Conservation (phyloP, 2,329 filamentous ascomycete species). For the Thielaviopsis ethacetica region DNA sequence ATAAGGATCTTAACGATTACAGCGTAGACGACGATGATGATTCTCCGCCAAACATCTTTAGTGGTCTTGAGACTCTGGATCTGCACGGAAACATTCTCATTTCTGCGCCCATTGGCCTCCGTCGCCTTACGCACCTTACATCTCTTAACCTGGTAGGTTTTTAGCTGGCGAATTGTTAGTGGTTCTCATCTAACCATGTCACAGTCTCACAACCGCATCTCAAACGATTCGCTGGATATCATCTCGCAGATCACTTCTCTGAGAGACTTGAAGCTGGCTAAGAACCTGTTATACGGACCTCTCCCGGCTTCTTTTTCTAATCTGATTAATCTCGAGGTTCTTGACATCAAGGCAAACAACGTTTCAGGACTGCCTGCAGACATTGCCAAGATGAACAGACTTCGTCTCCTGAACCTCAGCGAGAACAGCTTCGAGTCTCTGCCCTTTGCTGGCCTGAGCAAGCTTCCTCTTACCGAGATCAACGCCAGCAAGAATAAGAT, state of each 20-base stretch:
- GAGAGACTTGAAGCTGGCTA: constrained; percentile 64
- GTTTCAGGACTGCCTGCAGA: constrained; percentile 52
- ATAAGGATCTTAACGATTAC: constrained; percentile 33
- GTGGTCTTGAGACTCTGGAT: constrained; percentile 64
- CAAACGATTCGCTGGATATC: constrained; percentile 53
- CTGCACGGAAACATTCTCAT: constrained; percentile 70
- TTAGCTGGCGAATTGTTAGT: background rate
- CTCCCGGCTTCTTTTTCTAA: constrained; percentile 47
- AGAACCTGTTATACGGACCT: constrained; percentile 56
- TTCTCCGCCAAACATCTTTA: constrained; percentile 58
- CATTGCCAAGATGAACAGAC: constrained; percentile 47
- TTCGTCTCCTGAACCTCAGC: constrained; percentile 64
- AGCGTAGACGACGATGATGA: constrained; percentile 48
- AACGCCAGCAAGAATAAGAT: constrained; percentile 65
- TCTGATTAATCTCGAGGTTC: constrained; percentile 54
- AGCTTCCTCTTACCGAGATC: constrained; percentile 57
- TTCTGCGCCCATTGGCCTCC: constrained; percentile 57
- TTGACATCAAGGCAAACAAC: constrained; percentile 71
- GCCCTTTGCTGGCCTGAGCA: constrained; percentile 51
- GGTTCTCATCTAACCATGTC: constrained; percentile 10
- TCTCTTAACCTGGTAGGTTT: constrained; percentile 60
- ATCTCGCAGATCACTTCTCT: constrained; percentile 58
- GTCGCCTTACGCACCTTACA: constrained; percentile 56
- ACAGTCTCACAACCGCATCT: constrained; percentile 66
- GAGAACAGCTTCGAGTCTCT: constrained; percentile 61